A percentile compares a stretch with the other conserved stretches of the same genome.
Conservation (phyloP, 192 early-diverging fungal genomes). For the Podila clonocystis region DNA sequence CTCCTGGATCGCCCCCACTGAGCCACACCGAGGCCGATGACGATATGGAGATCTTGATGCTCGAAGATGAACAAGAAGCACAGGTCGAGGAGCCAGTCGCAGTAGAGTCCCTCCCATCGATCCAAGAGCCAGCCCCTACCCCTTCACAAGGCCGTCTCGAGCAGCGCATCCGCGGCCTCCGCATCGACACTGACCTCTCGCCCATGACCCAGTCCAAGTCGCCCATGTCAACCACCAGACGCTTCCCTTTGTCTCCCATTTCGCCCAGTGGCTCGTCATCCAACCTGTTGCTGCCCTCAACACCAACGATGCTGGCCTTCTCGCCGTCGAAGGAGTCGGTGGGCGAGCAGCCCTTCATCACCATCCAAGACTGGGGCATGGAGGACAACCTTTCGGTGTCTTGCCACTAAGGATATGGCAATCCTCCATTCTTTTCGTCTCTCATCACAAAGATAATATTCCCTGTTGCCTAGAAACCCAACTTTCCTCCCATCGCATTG, state of each 20-base stretch:
- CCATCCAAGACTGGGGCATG: conserved; percentile 49
- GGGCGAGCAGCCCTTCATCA: conserved; percentile 50
- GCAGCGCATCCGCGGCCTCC: conserved; percentile 18
- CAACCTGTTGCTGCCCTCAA: conserved; percentile 16
- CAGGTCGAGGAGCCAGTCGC: background rate
- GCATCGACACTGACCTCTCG: conserved; percentile 18
- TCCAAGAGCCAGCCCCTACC: background rate
- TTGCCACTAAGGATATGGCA: background rate
- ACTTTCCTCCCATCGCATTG: too few species aligned
- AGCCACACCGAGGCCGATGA: conserved; percentile 15
- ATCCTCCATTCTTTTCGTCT: too few species aligned
- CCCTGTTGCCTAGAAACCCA: too few species aligned
- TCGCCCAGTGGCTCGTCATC: conserved; percentile 7
- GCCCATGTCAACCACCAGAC: background rate
- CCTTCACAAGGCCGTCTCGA: background rate
- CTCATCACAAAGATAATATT: too few species aligned
- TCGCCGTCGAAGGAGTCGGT: conserved; percentile 35
- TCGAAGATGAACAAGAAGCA: conserved; percentile 6
- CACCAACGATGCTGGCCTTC: conserved; percentile 38
- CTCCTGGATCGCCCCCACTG: conserved; percentile 46
- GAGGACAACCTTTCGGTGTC: background rate
- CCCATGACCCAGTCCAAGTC: background rate
- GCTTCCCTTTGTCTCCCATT: conserved; percentile 2
- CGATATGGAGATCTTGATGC: conserved; percentile 19
- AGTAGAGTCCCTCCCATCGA: background rate